phyloP scores from a whole-genome alignment of 2,329 filamentous ascomycete genomes.

The Microsporum audouinii region DNA sequence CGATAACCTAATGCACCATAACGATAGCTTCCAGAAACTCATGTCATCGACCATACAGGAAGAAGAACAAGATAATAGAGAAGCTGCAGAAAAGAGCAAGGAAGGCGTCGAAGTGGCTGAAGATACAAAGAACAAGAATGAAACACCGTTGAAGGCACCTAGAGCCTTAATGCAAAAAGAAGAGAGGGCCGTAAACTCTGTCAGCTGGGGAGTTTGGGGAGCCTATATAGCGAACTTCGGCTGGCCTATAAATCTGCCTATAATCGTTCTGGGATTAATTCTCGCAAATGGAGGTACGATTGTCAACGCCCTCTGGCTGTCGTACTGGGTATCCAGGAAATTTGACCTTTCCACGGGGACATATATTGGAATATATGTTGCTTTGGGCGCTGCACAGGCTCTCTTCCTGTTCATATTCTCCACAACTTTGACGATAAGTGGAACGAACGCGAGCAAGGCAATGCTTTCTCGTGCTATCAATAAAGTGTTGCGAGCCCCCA shows the following conservation, averaged over 20 bases:
- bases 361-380: constrained; percentile 62
- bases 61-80: constrained; percentile 36
- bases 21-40: constrained; percentile 65
- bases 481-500: constrained; percentile 57
- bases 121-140: constrained; percentile 40
- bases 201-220: constrained; percentile 67
- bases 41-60: constrained; percentile 69
- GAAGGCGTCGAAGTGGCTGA: constrained; percentile 38
- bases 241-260: constrained; percentile 50
- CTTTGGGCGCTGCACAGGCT: constrained; percentile 59
- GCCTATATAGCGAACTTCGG: constrained; percentile 66
- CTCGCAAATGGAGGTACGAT: constrained; percentile 77
- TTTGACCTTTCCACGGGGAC: constrained; percentile 53
- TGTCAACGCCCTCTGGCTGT: constrained; percentile 79
- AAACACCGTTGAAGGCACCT: constrained; percentile 28
- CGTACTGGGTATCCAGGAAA: constrained; percentile 79
- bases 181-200: constrained; percentile 57
- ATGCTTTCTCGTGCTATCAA: constrained; percentile 73
- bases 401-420: constrained; percentile 71
- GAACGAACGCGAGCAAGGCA: constrained; percentile 67
- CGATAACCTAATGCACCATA: constrained; percentile 68
- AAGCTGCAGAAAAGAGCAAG: constrained; percentile 34
- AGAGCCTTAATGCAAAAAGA: constrained; percentile 37
- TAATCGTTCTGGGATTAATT: constrained; percentile 53
- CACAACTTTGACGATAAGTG: constrained; percentile 61